Base-by-base conservation (phyloP, 176 grass and related monocot species). In the Rhipidocladum racemiflorum region DNA sequence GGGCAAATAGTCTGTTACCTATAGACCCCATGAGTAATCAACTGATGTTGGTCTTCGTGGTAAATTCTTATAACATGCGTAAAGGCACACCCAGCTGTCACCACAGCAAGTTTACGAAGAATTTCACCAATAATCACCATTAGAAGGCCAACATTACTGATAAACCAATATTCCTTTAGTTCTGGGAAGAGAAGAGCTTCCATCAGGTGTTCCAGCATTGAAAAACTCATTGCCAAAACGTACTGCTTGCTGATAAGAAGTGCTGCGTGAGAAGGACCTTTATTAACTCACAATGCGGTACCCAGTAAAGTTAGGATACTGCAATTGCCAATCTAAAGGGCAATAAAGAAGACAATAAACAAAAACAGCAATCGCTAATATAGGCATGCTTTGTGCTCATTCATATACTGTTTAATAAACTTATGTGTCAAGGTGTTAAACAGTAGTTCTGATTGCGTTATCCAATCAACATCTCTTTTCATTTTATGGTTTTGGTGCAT, bases 221-320 rank as follows among this genome's bases (percentile, higher is more conserved):
- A 86, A 79, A 94, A 95, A 84, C 82, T 75, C 92, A 98, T 93
- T 68, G 90, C 92, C 36, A 88, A 61, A 84, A 79, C 76, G 70
- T 98, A 95, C 13, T 93, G 92, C 69, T 95, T 98, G 92, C 89
- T 98, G 61, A 98, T 90, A 70, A 98, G 89, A 85, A 98, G 87
- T 68, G 96, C 96, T 98, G 88, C 85, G 85, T 18, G 57, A 88
- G 61, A 89, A 83, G 38, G 12, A 83, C 70, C 49, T 81, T 82
- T 34, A 55, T 85, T 65, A 88, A 59, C 59, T 63, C 46, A 72
- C 48, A 60, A 76, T 17, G 67, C 21, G 11, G 1, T 21, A 78
- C 50, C 24, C 68, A 34, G 44, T 28, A 74, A 66, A 74, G n/a
- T 73, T 83, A 86, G 4, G 32, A 62, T 32, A 61, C 53, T 55